Percentiles rank a stretch among this genome's conserved stretches.
Conservation (phyloP, 345 rosid genomes). For the Barbarea vulgaris region DNA sequence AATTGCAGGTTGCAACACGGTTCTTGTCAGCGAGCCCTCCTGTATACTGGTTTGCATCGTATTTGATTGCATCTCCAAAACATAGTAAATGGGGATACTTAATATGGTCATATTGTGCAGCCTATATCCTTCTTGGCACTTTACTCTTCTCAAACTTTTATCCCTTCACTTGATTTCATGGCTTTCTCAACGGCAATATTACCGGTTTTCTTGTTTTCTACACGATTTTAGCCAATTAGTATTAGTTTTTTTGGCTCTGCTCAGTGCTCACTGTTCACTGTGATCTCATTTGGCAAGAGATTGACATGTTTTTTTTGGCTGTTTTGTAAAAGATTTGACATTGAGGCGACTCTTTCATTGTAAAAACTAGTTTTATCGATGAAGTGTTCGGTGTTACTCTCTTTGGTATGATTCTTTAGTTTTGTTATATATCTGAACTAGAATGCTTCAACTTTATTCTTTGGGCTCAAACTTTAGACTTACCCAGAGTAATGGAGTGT, state of each 20-base stretch:
- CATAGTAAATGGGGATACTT: slow-evolving; percentile 57
- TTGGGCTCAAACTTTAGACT: too few relatives aligned
- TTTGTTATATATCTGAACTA: too few relatives aligned
- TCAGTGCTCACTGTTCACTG: slow-evolving; percentile 1
- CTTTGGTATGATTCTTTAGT: neutral
- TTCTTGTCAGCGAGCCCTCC: slow-evolving; percentile 90
- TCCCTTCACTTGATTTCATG: slow-evolving; percentile 69
- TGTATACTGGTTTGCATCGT: slow-evolving; percentile 86
- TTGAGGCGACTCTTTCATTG: neutral
- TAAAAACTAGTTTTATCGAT: neutral
- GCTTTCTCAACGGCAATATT: neutral
- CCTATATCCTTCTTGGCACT: slow-evolving; percentile 80
- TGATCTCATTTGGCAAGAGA: slow-evolving; percentile 15
- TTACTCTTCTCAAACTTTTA: slow-evolving; percentile 86
- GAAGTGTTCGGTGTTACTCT: neutral
- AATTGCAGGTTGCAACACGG: slow-evolving; percentile 78
- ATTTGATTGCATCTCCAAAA: slow-evolving; percentile 45
- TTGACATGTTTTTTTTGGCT: slow-evolving; percentile 8
- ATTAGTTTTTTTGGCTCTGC: neutral
- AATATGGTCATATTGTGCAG: slow-evolving; percentile 71
- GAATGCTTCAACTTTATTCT: too few relatives aligned
- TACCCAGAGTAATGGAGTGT: too few relatives aligned
- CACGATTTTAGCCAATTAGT: neutral
- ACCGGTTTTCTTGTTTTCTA: neutral
- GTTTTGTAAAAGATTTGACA: slow-evolving; percentile 13